Evolutionary conservation across 768 basidiomycete genomes (phyloP).

Genomic region (Boletus tylopilopsis): DNA sequence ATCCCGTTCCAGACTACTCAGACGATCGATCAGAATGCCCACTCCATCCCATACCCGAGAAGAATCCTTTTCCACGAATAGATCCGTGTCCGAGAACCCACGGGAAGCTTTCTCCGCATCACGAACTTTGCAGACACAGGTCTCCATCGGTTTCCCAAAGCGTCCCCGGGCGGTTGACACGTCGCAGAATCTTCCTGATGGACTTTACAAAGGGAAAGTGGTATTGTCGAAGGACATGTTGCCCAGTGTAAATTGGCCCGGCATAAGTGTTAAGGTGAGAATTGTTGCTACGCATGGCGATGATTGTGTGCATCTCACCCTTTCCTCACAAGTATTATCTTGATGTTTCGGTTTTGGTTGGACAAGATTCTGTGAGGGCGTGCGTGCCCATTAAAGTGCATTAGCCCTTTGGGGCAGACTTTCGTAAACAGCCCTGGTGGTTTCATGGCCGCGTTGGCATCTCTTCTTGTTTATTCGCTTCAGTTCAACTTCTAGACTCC

Average conservation of each 20-base stretch:
- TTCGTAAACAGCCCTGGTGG: background rate
- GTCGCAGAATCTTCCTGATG: slow-evolving; percentile 58
- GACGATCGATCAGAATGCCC: slow-evolving; percentile 26
- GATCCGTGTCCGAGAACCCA: slow-evolving; percentile 27
- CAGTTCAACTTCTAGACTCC: background rate
- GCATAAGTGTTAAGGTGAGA: slow-evolving; percentile 63
- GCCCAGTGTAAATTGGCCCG: slow-evolving; percentile 63
- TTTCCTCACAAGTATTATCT: slow-evolving; percentile 58
- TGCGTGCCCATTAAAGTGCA: slow-evolving; percentile 58
- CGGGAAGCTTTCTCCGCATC: slow-evolving; percentile 13
- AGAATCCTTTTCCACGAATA: slow-evolving; percentile 9
- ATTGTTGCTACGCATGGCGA: slow-evolving; percentile 6
- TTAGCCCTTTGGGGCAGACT: slow-evolving; percentile 24
- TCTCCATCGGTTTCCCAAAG: slow-evolving; percentile 69
- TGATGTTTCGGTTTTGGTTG: slow-evolving; percentile 63
- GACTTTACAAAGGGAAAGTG: slow-evolving; percentile 60
- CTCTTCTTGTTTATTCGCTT: background rate
- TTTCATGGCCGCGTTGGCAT: background rate
- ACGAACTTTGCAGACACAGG: slow-evolving; percentile 33
- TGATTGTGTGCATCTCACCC: slow-evolving; percentile 4
- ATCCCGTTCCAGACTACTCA: slow-evolving; percentile 25
- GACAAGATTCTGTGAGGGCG: slow-evolving; percentile 58
- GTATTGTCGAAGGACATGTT: slow-evolving; percentile 55
- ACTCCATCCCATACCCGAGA: slow-evolving; percentile 16
- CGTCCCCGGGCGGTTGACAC: slow-evolving; percentile 49